Percentiles rank a stretch among this genome's conserved stretches.
Evolutionary conservation across 2,329 filamentous ascomycete species (phyloP).

Genomic region (Colletotrichum acutatum): DNA sequence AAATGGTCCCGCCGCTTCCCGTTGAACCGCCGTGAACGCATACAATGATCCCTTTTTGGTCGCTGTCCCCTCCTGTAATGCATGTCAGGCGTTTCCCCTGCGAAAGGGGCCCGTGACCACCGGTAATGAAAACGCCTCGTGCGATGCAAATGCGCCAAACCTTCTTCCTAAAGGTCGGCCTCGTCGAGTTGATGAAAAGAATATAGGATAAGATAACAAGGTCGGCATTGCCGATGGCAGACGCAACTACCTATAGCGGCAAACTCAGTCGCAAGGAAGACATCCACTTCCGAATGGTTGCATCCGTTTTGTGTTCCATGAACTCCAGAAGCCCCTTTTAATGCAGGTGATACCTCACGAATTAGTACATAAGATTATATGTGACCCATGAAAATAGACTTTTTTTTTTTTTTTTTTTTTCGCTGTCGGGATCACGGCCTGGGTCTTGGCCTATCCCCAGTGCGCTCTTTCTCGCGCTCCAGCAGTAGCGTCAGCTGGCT

Average conservation of each 20-base stretch:
- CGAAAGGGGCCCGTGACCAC: conserved; percentile 3
- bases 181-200: conserved; percentile 1
- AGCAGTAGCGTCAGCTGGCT: conserved; percentile 69
- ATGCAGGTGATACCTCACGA: conserved; percentile 26
- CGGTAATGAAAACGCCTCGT: conserved; percentile 30
- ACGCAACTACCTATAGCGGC: not conserved
- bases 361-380: conserved; percentile 36
- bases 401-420: not conserved
- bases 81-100: conserved; percentile 3
- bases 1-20: not conserved
- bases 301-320: conserved; percentile 15
- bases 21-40: not conserved
- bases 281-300: not conserved
- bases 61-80: conserved; percentile 18
- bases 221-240: not conserved
- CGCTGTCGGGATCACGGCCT: conserved; percentile 8
- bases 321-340: conserved; percentile 32
- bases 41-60: conserved; percentile 4
- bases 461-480: conserved; percentile 59
- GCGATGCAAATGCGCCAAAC: conserved; percentile 24
- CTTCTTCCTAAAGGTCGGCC: not conserved
- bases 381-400: not conserved
- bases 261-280: conserved; percentile 1
- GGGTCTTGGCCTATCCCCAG: conserved; percentile 26
- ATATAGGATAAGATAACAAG: not conserved